Evolutionary conservation across 257 asterid genomes (phyloP), one percentile per base, ranked within the genome.

Genomic region (Knoxia roxburghii): DNA sequence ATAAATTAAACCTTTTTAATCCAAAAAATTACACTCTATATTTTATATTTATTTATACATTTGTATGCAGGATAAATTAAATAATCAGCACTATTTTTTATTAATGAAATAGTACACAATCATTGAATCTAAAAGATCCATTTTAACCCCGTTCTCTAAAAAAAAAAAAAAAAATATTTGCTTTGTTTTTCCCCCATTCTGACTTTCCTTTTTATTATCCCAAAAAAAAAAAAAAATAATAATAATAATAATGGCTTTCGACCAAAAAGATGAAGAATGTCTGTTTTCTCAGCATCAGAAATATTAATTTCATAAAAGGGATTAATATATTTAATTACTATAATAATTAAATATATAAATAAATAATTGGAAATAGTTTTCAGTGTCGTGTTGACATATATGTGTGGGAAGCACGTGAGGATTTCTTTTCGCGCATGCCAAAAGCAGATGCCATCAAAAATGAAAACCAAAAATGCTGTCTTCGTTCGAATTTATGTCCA

Each of bases 71-170:
- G n/a, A n/a, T n/a, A n/a, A n/a, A n/a, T n/a, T n/a, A n/a, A n/a
- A n/a, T n/a, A n/a, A n/a, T n/a, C n/a, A n/a, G n/a, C n/a, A n/a
- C n/a, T n/a, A n/a, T n/a, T n/a, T n/a, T n/a, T 51, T 70, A 72
- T 71, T n/a, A 61, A 59, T 61, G n/a, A 41, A 70, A 80, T 78
- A 65, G 72, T 74, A 78, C 53, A 78, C 80, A 87, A 87, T 89
- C 84, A 89, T 87, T 83, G 87, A 84, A 67, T 72, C 75, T 61
- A 84, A 87, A 87, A 89, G 96, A 82, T 71, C 57, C 82, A 85
- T 75, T 84, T 85, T 83, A 87, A 87, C 95, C 71, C 68, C 71
- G 81, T 79, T 71, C 78, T 72, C 76, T 73, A 67, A 48, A 72
- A 46, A 57, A 57, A 37, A 37, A 37, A 65, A n/a, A 27, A 71